A percentile compares a stretch with the other conserved stretches of the same genome.
Conservation (phyloP, 371 early-diverging fungal species). For the Saksenaea vasiformis region DNA sequence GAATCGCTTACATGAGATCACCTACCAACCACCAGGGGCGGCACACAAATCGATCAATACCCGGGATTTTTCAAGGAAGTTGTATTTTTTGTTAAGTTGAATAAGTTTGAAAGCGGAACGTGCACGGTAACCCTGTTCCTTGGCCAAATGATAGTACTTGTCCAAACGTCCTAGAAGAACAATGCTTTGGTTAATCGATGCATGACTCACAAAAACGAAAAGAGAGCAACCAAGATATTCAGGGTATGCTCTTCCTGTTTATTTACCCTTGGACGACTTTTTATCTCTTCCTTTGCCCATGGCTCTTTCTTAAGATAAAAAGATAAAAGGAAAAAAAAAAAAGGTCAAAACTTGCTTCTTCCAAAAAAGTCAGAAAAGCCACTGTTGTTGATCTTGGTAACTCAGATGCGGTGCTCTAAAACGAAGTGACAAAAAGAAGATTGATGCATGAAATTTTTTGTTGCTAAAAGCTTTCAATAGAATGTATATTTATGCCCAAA, state of each 20-base stretch:
- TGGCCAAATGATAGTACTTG: constrained; percentile 99
- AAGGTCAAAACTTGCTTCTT: background rate
- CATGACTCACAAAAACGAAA: background rate
- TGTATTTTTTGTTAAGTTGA: constrained; percentile 99
- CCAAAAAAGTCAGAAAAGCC: constrained; percentile 3
- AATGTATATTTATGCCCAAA: too few species aligned
- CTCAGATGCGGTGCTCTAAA: background rate
- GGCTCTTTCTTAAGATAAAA: background rate
- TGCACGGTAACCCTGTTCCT: constrained; percentile 99
- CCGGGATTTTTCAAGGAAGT: constrained; percentile 90
- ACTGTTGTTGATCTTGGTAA: background rate
- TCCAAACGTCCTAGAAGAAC: constrained; percentile 90
- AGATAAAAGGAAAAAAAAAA: background rate
- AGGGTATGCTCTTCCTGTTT: background rate
- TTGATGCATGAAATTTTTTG: background rate
- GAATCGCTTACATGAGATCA: background rate
- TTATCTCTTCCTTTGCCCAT: constrained; percentile 54
- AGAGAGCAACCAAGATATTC: background rate
- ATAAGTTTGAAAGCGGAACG: constrained; percentile 99
- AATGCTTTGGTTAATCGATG: background rate
- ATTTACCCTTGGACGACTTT: constrained; percentile 49
- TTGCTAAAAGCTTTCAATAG: too few species aligned
- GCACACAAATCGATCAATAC: constrained; percentile 99
- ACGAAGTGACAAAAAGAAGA: background rate
- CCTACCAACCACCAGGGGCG: constrained; percentile 99